Evolutionary conservation across 345 rosid species (phyloP), one percentile per base, ranked within the genome.

Genomic region (Aegle marmelos): DNA sequence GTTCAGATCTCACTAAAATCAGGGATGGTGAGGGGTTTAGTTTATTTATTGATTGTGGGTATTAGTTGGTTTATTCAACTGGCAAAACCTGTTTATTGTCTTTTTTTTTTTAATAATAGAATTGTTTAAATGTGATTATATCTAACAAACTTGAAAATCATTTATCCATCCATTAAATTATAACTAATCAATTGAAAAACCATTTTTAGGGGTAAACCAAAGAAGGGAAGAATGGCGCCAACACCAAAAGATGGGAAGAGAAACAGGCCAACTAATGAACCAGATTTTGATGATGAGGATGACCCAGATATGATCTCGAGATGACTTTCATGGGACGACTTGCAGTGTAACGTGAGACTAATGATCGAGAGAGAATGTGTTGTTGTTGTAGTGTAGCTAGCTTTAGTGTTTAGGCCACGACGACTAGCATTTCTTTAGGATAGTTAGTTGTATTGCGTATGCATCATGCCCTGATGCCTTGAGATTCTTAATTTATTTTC

Each of bases 251-350:
- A 87, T 67, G 77, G 60, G 72, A 87, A 82, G 85, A 81, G 78
- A 82, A 75, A 54, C 70, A 78, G 87, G 33, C 79, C 74, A 50
- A 53, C 81, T 27, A 74, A 74, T 81, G 86, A 82, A 79, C 73
- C 73, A 67, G 85, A 82, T 68, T 82, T 80, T 21, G 83, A 84
- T 4, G 86, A 87, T 70, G 87, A 86, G 30, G 89, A 86, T 82
- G 89, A 87, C 54, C 84, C 82, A 45, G 85, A 76, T 27, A 79
- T 80, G 84, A 80, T 72, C 74, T 57, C 72, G 68, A 80, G 76
- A 62, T 87, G 63, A 73, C 4, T 76, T 48, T 59, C 6, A 19
- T 39, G 7, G 22, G 28, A 9, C 36, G 1, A 61, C 30, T 41
- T 41, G 77, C 27, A 60, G 21, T 74, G 41, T 62, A 41, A 48